A percentile compares a stretch with the other conserved stretches of the same genome.
These are phyloP conservation scores for Pisolithus tinctorius DNA, from an alignment of 768 basidiomycete species.

Conservation along the genomic window DNA sequence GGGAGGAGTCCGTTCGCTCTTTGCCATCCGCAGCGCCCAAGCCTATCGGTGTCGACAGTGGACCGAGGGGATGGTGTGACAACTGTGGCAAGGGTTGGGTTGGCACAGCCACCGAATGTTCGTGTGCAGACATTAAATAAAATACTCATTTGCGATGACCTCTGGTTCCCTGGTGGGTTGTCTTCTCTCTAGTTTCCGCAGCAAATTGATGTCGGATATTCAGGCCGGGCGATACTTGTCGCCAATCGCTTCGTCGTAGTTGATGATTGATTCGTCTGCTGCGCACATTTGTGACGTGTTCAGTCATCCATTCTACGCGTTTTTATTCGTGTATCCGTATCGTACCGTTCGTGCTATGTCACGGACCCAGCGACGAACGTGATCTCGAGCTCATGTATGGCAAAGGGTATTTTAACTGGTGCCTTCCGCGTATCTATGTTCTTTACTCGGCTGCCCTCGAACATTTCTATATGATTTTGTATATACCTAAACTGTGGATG, in stretches of 20 bases:
- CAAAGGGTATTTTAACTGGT: background rate
- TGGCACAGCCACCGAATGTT: slow-evolving; percentile 47
- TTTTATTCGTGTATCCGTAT: slow-evolving; percentile 52
- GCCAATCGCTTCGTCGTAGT: slow-evolving; percentile 35
- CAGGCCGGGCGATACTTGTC: slow-evolving; percentile 28
- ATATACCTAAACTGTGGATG: background rate
- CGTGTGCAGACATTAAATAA: slow-evolving; percentile 64
- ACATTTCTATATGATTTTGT: background rate
- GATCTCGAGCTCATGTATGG: slow-evolving; percentile 43
- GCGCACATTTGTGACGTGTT: slow-evolving; percentile 25
- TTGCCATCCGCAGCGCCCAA: slow-evolving; percentile 34
- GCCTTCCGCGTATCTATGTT: slow-evolving; percentile 4
- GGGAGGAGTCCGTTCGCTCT: slow-evolving; percentile 50
- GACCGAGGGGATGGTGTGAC: slow-evolving; percentile 64
- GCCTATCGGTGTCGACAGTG: slow-evolving; percentile 64
- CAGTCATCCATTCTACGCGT: slow-evolving; percentile 26
- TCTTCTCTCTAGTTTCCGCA: too few relatives aligned
- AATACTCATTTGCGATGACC: slow-evolving; percentile 10
- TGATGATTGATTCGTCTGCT: slow-evolving; percentile 32
- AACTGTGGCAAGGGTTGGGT: slow-evolving; percentile 65
- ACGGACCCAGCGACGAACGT: slow-evolving; percentile 63
- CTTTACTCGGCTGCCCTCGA: background rate
- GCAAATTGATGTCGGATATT: background rate
- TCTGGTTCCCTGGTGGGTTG: slow-evolving; percentile 12
- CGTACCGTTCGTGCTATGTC: slow-evolving; percentile 50